Percentiles rank a stretch among this genome's conserved stretches.
Evolutionary conservation across 192 early-diverging fungal species (phyloP).

Genomic region (Podila epicladia): DNA sequence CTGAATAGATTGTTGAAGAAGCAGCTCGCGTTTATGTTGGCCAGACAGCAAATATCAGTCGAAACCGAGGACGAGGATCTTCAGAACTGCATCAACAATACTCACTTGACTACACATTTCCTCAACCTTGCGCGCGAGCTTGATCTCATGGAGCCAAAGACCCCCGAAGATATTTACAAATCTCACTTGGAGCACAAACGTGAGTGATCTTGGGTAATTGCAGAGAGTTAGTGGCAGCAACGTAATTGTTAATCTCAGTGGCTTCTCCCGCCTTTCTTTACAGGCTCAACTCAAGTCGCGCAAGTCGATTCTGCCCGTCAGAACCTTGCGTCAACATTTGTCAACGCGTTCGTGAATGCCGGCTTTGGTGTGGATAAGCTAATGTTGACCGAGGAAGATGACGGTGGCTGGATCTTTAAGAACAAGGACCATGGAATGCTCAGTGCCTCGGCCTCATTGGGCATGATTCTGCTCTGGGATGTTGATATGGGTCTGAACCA

Average conservation of each 20-base stretch:
- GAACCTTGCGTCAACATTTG: constrained; percentile 97
- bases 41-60: constrained; percentile 85
- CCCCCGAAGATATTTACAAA: constrained; percentile 99
- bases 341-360: constrained; percentile 98
- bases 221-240: neutral
- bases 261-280: neutral
- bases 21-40: constrained; percentile 95
- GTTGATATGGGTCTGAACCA: constrained; percentile 89
- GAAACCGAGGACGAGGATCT: constrained; percentile 89
- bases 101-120: constrained; percentile 88
- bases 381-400: constrained; percentile 80
- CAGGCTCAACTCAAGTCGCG: constrained; percentile 67
- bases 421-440: constrained; percentile 99
- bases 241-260: no score
- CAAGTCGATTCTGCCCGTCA: constrained; percentile 94
- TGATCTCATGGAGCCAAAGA: constrained; percentile 94
- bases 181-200: constrained; percentile 91
- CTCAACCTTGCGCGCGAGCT: constrained; percentile 90
- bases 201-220: constrained; percentile 36
- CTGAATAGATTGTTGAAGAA: constrained; percentile 79
- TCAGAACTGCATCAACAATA: constrained; percentile 90
- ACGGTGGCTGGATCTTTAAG: constrained; percentile 92
- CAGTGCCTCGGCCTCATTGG: constrained; percentile 94
- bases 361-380: constrained; percentile 97
- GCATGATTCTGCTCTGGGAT: constrained; percentile 95